phyloP scores from a whole-genome alignment of 345 rosid genomes.

The Linum tenue region DNA sequence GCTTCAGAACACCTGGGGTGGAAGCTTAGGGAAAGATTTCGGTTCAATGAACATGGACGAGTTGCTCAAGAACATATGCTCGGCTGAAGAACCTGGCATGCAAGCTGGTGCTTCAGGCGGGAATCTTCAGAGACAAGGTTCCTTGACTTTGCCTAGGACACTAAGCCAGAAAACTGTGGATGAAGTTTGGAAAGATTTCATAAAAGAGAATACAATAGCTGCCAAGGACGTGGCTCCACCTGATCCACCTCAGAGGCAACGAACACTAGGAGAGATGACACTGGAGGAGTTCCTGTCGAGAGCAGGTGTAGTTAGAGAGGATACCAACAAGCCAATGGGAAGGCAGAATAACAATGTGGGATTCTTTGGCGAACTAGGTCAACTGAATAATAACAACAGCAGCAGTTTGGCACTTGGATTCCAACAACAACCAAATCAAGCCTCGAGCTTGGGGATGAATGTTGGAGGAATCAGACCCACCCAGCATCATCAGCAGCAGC shows the following conservation, averaged over 20 bases:
- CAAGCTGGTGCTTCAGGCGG: slow-evolving; percentile 25
- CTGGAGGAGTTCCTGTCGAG: slow-evolving; percentile 25
- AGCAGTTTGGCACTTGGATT: slow-evolving; percentile 37
- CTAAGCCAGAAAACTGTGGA: slow-evolving; percentile 30
- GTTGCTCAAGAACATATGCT: slow-evolving; percentile 25
- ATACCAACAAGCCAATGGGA: slow-evolving; percentile 20
- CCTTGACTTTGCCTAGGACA: slow-evolving; percentile 28
- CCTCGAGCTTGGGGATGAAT: slow-evolving; percentile 37
- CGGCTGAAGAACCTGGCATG: slow-evolving; percentile 25
- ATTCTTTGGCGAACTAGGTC: slow-evolving; percentile 34
- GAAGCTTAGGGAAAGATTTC: slow-evolving; percentile 21
- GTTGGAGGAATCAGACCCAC: slow-evolving; percentile 33
- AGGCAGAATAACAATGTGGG: slow-evolving; percentile 26
- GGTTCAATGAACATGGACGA: slow-evolving; percentile 32
- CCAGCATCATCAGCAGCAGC: slow-evolving; percentile 21
- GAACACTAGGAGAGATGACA: slow-evolving; percentile 24
- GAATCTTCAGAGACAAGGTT: slow-evolving; percentile 49
- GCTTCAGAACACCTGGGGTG: slow-evolving; percentile 24
- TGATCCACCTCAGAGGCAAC: slow-evolving; percentile 36
- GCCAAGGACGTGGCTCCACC: slow-evolving; percentile 20
- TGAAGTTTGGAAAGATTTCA: slow-evolving; percentile 24
- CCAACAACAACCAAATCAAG: slow-evolving; percentile 38
- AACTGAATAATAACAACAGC: slow-evolving; percentile 11
- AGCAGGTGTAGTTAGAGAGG: slow-evolving; percentile 27
- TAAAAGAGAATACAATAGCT: slow-evolving; percentile 13